These are phyloP conservation scores for Coemansia sp. DNA, from an alignment of 192 early-diverging fungal genomes.

Conservation along the genomic window DNA sequence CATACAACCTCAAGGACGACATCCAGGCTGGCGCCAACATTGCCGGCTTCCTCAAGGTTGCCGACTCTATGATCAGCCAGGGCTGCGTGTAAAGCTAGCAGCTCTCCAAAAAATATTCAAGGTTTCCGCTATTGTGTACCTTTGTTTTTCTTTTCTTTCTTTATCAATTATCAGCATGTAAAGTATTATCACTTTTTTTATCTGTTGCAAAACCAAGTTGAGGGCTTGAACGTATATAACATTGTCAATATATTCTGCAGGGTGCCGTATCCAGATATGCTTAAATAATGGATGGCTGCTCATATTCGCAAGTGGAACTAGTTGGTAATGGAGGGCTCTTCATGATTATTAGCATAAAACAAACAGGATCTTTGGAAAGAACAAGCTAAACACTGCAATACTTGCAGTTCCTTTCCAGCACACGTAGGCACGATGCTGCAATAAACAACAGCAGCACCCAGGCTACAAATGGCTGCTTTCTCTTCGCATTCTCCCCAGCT, in stretches of 20 bases:
- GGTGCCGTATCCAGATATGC: too few relatives aligned
- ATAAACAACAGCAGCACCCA: background rate
- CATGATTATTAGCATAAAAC: slow-evolving; percentile 9
- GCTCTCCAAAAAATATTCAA: background rate
- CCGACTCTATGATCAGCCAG: slow-evolving; percentile 58
- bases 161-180: background rate
- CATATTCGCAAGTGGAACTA: background rate
- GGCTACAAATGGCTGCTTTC: background rate
- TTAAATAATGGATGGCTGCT: too few relatives aligned
- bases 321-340: slow-evolving; percentile 1
- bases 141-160: slow-evolving; percentile 3
- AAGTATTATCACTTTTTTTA: too few relatives aligned
- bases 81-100: slow-evolving; percentile 43
- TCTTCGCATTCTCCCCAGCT: background rate
- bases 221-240: too few relatives aligned
- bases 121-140: background rate
- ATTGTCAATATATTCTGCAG: too few relatives aligned
- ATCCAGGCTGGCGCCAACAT: slow-evolving; percentile 62
- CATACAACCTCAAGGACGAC: slow-evolving; percentile 53
- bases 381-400: slow-evolving; percentile 52
- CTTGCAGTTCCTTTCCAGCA: slow-evolving; percentile 16
- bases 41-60: slow-evolving; percentile 61
- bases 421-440: background rate
- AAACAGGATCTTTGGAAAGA: slow-evolving; percentile 3
- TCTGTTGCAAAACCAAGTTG: too few relatives aligned